These are phyloP conservation scores for Oidiodendron maius DNA, from an alignment of 495 filamentous ascomycete genomes.

Conservation along the genomic window DNA sequence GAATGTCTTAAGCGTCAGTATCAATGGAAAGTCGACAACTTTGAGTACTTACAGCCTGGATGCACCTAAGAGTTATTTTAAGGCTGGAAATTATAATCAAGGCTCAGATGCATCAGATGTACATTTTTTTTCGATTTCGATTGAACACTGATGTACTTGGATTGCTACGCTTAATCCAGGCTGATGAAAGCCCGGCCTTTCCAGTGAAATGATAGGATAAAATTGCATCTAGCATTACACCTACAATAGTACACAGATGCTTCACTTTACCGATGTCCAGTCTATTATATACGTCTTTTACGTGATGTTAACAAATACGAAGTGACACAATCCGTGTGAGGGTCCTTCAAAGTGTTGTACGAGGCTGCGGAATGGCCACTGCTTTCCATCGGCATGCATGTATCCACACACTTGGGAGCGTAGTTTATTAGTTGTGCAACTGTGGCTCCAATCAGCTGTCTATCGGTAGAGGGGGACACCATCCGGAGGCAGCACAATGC, in stretches of 20 bases:
- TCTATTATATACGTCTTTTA: too few relatives aligned
- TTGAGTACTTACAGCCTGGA: slow-evolving; percentile 25
- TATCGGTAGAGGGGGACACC: slow-evolving; percentile 6
- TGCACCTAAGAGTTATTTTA: slow-evolving; percentile 35
- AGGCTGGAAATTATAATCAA: slow-evolving; percentile 39
- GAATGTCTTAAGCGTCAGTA: slow-evolving; percentile 22
- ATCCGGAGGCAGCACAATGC: slow-evolving; percentile 7
- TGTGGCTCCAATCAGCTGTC: slow-evolving; percentile 17
- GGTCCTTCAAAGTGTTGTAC: too few relatives aligned
- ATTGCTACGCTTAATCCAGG: too few relatives aligned
- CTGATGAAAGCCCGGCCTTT: too few relatives aligned
- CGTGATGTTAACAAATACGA: too few relatives aligned
- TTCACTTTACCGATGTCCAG: too few relatives aligned
- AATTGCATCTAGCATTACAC: too few relatives aligned
- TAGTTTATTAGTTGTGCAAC: slow-evolving; percentile 15
- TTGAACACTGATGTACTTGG: neutral
- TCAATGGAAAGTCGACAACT: slow-evolving; percentile 25
- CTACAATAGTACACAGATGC: too few relatives aligned
- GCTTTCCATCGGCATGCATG: slow-evolving; percentile 2
- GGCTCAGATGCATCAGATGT: slow-evolving; percentile 25
- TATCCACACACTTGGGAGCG: slow-evolving; percentile 11
- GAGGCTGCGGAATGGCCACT: too few relatives aligned
- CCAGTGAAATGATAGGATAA: too few relatives aligned
- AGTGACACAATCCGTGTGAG: too few relatives aligned
- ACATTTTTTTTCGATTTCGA: slow-evolving; percentile 15